Evolutionary conservation across 768 basidiomycete species (phyloP), one percentile per base, ranked within the genome.

Genomic region (Pholiota molesta): DNA sequence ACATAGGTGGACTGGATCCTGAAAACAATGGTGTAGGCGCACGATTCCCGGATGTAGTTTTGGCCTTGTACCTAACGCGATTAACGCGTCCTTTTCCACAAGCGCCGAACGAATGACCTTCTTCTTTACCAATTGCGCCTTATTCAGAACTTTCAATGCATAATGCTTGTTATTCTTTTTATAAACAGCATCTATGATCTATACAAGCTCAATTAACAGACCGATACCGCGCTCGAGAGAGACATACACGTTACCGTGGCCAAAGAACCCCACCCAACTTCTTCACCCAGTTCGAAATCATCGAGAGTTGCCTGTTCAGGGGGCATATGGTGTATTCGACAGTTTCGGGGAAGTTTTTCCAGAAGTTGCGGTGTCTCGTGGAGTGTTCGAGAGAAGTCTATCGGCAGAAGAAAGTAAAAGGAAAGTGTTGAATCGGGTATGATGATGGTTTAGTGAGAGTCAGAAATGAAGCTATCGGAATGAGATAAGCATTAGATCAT

Each of bases 1-100:
- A 95, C 94, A 97, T 42, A 97, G 77, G 65, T 89, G 88, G 80
- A 84, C 87, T 21, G 88, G 83, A 69, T 96, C 94, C 66, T 95
- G 93, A 68, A 96, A 95, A 1, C 92, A 88, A 77, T 87, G 93
- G 65, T 89, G 88, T 29, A 96, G 77, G 53, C 86, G 86, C 10
- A 96, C 85, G 56, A 97, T 85, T 1, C 94, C 94, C 5, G 91
- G 90, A 74, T 95, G 93, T 17, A 52, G 66, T 26, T 67, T 49
- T 35, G 67, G 62, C 3, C 85, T 83, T 2, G 83, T 80, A 19
- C 92, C 92, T n/a, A 92, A 79, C 14, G 81, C 78, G 37, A 90
- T 82, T 39, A 96, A 81, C 0, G 89, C 88, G 66, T 89, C 88
- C 73, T 90, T 90, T 78, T 96, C 94, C 0, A 90, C 84, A 31